A percentile compares a stretch with the other conserved stretches of the same genome.
Conservation (phyloP, 1,139 yeast species). For the Nakaseomyces uthaithaninus region DNA sequence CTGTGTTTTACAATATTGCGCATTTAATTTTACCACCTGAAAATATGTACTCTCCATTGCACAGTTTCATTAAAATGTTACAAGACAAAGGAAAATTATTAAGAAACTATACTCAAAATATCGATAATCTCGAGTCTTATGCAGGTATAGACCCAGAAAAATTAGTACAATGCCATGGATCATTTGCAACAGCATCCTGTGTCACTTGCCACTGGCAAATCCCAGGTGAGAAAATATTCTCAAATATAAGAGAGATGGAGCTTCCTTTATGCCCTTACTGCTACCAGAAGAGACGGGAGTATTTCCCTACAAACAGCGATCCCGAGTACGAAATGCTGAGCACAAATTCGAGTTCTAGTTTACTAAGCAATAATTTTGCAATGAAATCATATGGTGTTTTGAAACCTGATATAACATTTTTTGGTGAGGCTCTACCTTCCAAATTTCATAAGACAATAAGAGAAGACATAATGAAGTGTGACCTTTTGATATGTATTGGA, state of each 20-base stretch:
- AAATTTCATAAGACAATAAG: conserved; percentile 56
- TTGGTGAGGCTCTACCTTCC: conserved; percentile 81
- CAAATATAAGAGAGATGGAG: conserved; percentile 49
- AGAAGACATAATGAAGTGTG: conserved; percentile 59
- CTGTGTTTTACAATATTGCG: conserved; percentile 79
- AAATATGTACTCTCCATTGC: conserved; percentile 71
- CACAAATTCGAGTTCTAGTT: not conserved
- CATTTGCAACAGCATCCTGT: conserved; percentile 88
- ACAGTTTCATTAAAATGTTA: conserved; percentile 66
- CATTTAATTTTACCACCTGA: conserved; percentile 80
- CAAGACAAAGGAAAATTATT: conserved; percentile 73
- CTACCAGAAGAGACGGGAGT: conserved; percentile 37
- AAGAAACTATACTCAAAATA: conserved; percentile 89
- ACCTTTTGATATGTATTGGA: conserved; percentile 78
- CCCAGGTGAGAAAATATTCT: conserved; percentile 59
- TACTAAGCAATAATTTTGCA: conserved; percentile 8
- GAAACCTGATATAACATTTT: conserved; percentile 94
- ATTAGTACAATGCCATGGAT: conserved; percentile 91
- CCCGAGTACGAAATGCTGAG: conserved; percentile 3
- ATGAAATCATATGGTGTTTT: conserved; percentile 60
- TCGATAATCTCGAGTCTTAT: conserved; percentile 79
- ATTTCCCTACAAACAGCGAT: conserved; percentile 20
- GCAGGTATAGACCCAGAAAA: conserved; percentile 70
- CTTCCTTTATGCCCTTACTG: conserved; percentile 73
- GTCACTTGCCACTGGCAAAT: conserved; percentile 64